Base-by-base conservation (phyloP, 495 filamentous ascomycete species). In the Lindgomyces ingoldianus region DNA sequence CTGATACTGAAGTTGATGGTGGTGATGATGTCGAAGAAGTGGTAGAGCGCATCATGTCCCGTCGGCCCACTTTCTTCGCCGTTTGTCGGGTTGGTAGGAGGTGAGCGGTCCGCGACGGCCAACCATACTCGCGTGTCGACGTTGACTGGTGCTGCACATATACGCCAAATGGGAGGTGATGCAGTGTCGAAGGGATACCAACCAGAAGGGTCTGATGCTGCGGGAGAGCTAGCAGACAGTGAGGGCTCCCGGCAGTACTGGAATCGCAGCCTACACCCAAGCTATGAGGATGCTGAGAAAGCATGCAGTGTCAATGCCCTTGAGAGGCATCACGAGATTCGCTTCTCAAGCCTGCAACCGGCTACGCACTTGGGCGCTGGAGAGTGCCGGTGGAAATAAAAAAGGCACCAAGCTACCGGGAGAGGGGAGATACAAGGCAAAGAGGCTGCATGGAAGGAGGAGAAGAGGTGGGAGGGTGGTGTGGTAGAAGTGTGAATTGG, bases 61-160 rank as follows among this genome's bases (percentile, higher is more conserved):
- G 33, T 22, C 44, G 25, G 44, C 29, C 67, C 67, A 59, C 57
- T 60, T 57, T 47, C 57, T 57, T 65, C 67, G 61, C 46, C 57
- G 56, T 65, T 56, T 61, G 61, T 56, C 56, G 22, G 46, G 52
- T n/a, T 60, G 39, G 19, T 9, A 12, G 25, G 29, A 22, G 26
- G 3, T 29, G 49, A 41, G 25, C 12, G 25, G 33, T 9, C 8
- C 25, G 6, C 47, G 11, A 60, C 25, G 25, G 25, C 12, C 10
- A 53, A 39, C 22, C 63, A 66, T 66, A 56, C 16, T 66, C 63
- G 63, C 63, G 46, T 24, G 22, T 25, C 46, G 48, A 27, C 22
- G 33, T 41, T 14, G 42, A 19, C 24, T 24, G 10, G 24, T 58
- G 52, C 29, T 52, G 51, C 45, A 39, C 12, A 50, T 4, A 39